Percentiles rank a stretch among this genome's conserved stretches.
Conservation (phyloP, 495 filamentous ascomycete genomes). For the Ascobolus immersus region DNA sequence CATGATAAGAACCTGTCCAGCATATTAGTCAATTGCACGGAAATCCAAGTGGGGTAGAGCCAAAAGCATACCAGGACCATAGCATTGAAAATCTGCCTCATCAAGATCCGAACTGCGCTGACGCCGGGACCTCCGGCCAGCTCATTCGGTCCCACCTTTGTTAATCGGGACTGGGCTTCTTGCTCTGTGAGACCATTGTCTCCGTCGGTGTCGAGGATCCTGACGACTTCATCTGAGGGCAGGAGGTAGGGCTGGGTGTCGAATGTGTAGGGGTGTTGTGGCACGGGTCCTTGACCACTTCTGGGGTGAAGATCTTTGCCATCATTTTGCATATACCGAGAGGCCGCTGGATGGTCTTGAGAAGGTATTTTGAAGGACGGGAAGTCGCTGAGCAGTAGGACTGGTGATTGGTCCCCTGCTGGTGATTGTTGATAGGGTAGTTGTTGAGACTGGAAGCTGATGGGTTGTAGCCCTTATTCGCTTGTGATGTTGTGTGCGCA, state of each 20-base stretch:
- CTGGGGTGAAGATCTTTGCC: constrained; percentile 15
- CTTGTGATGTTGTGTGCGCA: no score
- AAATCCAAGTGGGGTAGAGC: neutral
- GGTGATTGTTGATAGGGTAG: no score
- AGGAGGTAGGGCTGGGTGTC: constrained; percentile 41
- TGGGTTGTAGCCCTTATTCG: no score
- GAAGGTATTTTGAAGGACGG: constrained; percentile 1
- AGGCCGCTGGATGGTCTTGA: neutral
- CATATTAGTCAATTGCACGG: constrained; percentile 7
- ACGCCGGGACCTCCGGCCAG: constrained; percentile 34
- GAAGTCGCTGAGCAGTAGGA: no score
- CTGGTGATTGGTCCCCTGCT: no score
- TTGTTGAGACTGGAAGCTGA: no score
- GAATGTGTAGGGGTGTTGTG: constrained; percentile 23
- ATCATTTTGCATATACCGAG: constrained; percentile 14
- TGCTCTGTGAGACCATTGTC: constrained; percentile 32
- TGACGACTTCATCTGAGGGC: constrained; percentile 24
- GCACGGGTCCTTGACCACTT: constrained; percentile 18
- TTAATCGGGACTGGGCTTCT: constrained; percentile 30
- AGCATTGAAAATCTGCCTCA: constrained; percentile 39
- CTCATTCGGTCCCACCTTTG: constrained; percentile 34
- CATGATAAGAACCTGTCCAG: constrained; percentile 31
- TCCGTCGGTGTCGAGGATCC: constrained; percentile 31
- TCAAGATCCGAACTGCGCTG: constrained; percentile 29
- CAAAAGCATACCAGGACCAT: constrained; percentile 30